Evolutionary conservation across 768 basidiomycete species (phyloP).

Genomic region (Crassisporium funariophilum): DNA sequence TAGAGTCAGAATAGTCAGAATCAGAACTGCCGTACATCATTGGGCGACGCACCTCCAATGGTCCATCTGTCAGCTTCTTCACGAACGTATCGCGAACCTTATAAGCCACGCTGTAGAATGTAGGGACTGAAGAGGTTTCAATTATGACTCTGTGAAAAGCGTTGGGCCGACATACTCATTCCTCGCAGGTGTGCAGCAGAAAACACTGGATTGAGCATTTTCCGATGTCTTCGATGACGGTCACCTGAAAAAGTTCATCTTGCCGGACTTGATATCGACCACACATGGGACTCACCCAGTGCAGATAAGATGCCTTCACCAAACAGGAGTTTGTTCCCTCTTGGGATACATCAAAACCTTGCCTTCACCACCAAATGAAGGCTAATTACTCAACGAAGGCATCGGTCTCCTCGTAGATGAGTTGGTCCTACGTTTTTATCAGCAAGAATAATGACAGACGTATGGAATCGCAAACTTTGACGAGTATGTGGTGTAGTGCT

Average conservation of each 20-base stretch:
- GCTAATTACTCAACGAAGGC: constrained; percentile 29
- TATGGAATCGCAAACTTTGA: constrained; percentile 32
- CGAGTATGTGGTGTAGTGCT: constrained; percentile 46
- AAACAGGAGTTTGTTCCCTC: constrained; percentile 9
- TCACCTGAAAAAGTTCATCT: constrained; percentile 32
- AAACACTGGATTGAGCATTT: constrained; percentile 48
- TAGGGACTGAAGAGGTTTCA: no score
- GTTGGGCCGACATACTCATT: no score
- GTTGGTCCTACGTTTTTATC: constrained; percentile 27
- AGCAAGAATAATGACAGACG: not conserved
- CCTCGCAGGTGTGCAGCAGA: constrained; percentile 42
- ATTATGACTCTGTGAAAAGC: no score
- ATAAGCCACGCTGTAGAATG: constrained; percentile 33
- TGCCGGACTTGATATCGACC: constrained; percentile 11
- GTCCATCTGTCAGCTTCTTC: constrained; percentile 21
- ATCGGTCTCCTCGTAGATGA: constrained; percentile 30
- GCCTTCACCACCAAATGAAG: not conserved
- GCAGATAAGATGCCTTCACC: constrained; percentile 2
- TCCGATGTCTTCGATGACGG: constrained; percentile 44
- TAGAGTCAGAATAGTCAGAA: constrained; percentile 1
- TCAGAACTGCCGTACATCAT: not conserved
- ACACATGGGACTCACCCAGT: not conserved
- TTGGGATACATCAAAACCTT: not conserved
- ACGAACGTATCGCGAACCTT: constrained; percentile 29
- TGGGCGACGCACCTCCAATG: constrained; percentile 12